These are phyloP conservation scores for Breynia disticha DNA, from an alignment of 441 rosid genomes.

Conservation along the genomic window DNA sequence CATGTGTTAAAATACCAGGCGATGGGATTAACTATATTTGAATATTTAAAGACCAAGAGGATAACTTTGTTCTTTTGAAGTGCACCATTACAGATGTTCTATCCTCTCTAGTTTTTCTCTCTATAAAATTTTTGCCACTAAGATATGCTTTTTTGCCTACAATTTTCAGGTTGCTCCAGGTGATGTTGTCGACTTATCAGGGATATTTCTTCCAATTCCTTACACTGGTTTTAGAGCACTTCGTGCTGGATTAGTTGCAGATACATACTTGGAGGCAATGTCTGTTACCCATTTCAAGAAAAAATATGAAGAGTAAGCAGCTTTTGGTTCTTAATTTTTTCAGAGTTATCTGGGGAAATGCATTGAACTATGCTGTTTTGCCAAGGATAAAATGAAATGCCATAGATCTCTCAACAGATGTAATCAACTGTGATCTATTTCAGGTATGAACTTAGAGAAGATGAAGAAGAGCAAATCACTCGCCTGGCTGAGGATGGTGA, in stretches of 20 bases:
- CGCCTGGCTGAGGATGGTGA: conserved; percentile 96
- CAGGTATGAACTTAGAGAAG: conserved; percentile 85
- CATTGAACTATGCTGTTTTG: background rate
- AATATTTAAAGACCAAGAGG: too few relatives aligned
- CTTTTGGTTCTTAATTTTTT: conserved; percentile 6
- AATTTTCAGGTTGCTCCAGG: conserved; percentile 75
- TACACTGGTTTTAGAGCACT: conserved; percentile 90
- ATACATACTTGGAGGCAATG: conserved; percentile 91
- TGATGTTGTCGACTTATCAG: conserved; percentile 93
- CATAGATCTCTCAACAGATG: background rate
- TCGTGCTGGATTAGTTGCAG: conserved; percentile 98
- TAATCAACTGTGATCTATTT: conserved; percentile 12
- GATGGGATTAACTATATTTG: too few relatives aligned
- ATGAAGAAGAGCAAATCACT: conserved; percentile 83
- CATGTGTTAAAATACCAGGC: too few relatives aligned
- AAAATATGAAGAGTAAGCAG: conserved; percentile 91
- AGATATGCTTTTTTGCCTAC: background rate
- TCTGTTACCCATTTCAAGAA: conserved; percentile 90
- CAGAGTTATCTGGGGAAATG: background rate
- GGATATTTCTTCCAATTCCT: conserved; percentile 97
- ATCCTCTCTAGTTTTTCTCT: background rate
- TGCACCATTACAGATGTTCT: background rate
- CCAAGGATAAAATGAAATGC: background rate
- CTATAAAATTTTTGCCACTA: too few relatives aligned
- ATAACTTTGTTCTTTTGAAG: too few relatives aligned